Evolutionary conservation across 805 yeast species (phyloP), one percentile per base, ranked within the genome.

Genomic region (Ogataea polymorpha): DNA sequence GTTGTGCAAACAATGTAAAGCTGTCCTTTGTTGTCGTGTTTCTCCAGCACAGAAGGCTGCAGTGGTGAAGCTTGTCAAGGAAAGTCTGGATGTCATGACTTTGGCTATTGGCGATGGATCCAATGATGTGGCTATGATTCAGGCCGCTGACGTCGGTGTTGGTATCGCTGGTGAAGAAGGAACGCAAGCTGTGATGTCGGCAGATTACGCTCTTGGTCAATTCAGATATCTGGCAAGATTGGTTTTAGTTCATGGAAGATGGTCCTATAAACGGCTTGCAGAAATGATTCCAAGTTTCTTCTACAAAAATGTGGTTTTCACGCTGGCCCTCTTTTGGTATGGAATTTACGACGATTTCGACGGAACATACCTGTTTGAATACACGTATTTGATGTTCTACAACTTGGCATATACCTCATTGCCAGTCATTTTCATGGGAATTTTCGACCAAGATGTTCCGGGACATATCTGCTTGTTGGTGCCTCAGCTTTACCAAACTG

Each of bases 121-220:
- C 15, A 86, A 86, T 59, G 95, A 86, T 66, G 95, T 86, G 48
- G 90, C 95, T 10, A 86, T 86, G 95, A 86, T 86, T 51, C 95
- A 86, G 62, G 80, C 89, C 21, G 93, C 95, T 1, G 82, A 86
- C 63, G 82, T 86, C 33, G 95, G 95, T 55, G 85, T 86, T 41
- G 95, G 95, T 66, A 86, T 86, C 58, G 90, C 90, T 3, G 95
- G 95, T 65, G 93, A 86, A 67, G 95, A 86, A 68, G 95, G 95
- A 57, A 70, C 93, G 46, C 93, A 85, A 63, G 93, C 93, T 14
- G 93, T 77, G 5, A 86, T 86, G 95, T 81, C 89, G 18, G 81
- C 91, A 1, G 95, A 86, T 66, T 86, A 83, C 63, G 95, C 91
- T 15, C 66, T 86, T 55, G 93, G 91, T 17, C 95, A 86, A 59